phyloP scores from a whole-genome alignment of 768 basidiomycete genomes.

The Boletus pseudo-olivaceus region DNA sequence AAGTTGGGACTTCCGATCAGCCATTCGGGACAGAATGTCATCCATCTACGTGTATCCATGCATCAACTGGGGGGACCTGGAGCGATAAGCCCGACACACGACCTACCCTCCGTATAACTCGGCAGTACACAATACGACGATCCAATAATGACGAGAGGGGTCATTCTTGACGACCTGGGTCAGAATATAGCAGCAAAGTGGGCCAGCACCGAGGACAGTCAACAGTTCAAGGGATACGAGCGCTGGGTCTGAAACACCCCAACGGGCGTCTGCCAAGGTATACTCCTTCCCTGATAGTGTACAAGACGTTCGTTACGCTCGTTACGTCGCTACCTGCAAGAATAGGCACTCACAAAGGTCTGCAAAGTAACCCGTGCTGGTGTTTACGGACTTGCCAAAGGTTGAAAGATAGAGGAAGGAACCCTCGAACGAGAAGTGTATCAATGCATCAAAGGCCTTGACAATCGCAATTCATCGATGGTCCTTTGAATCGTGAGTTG shows the following conservation, averaged over 20 bases:
- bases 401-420: constrained; percentile 76
- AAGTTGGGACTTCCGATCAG: constrained; percentile 70
- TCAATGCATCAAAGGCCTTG: constrained; percentile 76
- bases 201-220: constrained; percentile 72
- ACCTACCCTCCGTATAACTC: constrained; percentile 76
- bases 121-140: constrained; percentile 69
- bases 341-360: constrained; percentile 57
- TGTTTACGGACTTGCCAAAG: constrained; percentile 70
- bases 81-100: not conserved
- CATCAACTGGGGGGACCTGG: not conserved
- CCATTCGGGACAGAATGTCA: constrained; percentile 91
- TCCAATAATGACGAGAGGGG: constrained; percentile 62
- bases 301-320: not conserved
- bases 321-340: not conserved
- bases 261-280: constrained; percentile 73
- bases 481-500: not conserved
- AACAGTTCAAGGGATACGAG: constrained; percentile 81
- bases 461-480: not conserved
- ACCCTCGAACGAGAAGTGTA: constrained; percentile 77
- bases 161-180: constrained; percentile 62
- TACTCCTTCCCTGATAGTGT: constrained; percentile 68
- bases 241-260: constrained; percentile 76
- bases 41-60: constrained; percentile 47
- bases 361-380: constrained; percentile 65
- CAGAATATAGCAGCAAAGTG: constrained; percentile 69